A percentile compares a stretch with the other conserved stretches of the same genome.
Conservation (phyloP, 2,329 filamentous ascomycete species). For the Calonectria honghensis region DNA sequence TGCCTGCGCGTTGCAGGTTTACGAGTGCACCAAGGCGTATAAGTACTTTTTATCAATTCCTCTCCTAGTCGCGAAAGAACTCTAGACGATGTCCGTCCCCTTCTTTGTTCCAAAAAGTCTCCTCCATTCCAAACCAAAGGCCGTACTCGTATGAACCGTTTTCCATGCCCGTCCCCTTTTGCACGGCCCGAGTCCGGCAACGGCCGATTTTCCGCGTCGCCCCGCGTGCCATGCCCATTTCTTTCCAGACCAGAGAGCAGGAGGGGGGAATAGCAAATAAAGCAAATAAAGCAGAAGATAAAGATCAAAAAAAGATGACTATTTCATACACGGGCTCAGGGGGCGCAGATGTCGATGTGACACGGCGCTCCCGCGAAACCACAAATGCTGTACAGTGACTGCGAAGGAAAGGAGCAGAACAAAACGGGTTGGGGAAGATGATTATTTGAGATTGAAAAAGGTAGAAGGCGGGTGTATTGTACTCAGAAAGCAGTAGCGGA, state of each 20-base stretch:
- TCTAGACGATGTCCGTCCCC: conserved; percentile 14
- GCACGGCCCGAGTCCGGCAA: conserved; percentile 29
- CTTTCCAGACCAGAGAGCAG: conserved; percentile 19
- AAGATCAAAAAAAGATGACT: conserved; percentile 23
- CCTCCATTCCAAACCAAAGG: conserved; percentile 18
- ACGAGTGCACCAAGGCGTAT: neutral
- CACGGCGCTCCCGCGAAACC: neutral
- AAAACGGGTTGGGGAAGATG: neutral
- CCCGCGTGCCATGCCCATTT: conserved; percentile 25
- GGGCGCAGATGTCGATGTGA: conserved; percentile 6
- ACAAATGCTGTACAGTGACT: conserved; percentile 33
- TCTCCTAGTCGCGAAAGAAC: conserved; percentile 5
- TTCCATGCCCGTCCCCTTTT: conserved; percentile 28
- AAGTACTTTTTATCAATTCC: conserved; percentile 33
- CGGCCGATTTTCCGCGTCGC: conserved; percentile 20
- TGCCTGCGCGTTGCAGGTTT: neutral
- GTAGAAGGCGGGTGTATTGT: conserved; percentile 19
- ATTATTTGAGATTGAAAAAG: conserved; percentile 28
- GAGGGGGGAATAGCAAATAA: neutral
- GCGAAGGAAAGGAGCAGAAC: neutral
- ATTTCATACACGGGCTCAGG: conserved; percentile 30
- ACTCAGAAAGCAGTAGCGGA: conserved; percentile 33
- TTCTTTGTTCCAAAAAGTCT: conserved; percentile 10
- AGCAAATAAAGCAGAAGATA: neutral
- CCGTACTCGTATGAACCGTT: conserved; percentile 12